phyloP scores from a whole-genome alignment of 352 stramenopile genomes.

The Phytophthora vignae region DNA sequence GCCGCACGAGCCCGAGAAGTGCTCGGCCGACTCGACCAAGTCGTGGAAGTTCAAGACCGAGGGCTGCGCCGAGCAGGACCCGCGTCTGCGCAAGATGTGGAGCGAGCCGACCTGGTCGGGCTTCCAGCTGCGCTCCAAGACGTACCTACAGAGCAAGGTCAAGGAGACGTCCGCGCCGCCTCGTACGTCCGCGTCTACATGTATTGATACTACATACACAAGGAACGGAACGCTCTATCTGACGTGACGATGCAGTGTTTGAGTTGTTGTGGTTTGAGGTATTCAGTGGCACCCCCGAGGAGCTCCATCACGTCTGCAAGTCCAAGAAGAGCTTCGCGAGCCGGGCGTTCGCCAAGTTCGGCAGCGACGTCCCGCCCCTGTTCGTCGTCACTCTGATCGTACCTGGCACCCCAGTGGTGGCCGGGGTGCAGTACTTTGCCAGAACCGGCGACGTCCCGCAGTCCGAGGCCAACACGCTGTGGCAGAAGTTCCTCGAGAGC shows the following conservation, averaged over 20 bases:
- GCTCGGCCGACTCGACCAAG: conserved; percentile 45
- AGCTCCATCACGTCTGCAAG: conserved; percentile 73
- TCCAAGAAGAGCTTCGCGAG: conserved; percentile 77
- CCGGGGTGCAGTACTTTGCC: conserved; percentile 82
- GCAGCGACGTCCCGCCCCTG: conserved; percentile 71
- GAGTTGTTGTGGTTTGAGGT: conserved; percentile 88
- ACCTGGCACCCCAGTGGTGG: conserved; percentile 68
- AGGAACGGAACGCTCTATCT: background rate
- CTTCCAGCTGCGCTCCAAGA: conserved; percentile 82
- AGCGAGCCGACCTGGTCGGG: conserved; percentile 60
- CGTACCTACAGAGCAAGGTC: conserved; percentile 69
- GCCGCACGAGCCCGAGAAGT: conserved; percentile 36
- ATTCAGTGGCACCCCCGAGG: conserved; percentile 71
- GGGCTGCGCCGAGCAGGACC: conserved; percentile 50
- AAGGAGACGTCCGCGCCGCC: conserved; percentile 70
- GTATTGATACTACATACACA: background rate
- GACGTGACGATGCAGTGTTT: conserved; percentile 56
- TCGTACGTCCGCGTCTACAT: conserved; percentile 52
- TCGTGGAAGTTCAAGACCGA: conserved; percentile 60
- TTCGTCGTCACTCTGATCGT: conserved; percentile 83
- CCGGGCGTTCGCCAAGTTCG: conserved; percentile 68
- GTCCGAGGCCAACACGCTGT: conserved; percentile 54
- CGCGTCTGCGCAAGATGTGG: conserved; percentile 76
- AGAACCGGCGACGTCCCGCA: conserved; percentile 40
- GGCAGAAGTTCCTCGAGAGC: conserved; percentile 66